These are phyloP conservation scores for Penicillium italicum DNA, from an alignment of 2,329 filamentous ascomycete genomes.

Conservation along the genomic window DNA sequence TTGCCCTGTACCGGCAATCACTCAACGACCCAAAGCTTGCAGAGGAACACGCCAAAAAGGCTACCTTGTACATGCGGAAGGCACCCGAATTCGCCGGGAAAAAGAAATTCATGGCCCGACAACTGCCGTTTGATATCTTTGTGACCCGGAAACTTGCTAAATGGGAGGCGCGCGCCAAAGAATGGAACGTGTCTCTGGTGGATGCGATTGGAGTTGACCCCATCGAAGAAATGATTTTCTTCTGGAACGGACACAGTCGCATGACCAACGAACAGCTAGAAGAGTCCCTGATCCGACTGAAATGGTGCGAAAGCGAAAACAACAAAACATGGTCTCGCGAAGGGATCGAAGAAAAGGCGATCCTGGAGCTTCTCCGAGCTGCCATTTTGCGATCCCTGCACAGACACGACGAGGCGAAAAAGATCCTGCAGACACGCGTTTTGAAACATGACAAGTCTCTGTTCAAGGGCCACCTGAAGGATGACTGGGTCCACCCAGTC, in stretches of 20 bases:
- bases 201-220: conserved; percentile 81
- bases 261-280: conserved; percentile 67
- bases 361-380: conserved; percentile 64
- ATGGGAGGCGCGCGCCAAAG: conserved; percentile 75
- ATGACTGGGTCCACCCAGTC: conserved; percentile 65
- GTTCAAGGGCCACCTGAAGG: conserved; percentile 51
- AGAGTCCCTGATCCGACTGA: conserved; percentile 59
- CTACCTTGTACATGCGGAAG: conserved; percentile 67
- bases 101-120: conserved; percentile 84
- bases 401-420: conserved; percentile 61
- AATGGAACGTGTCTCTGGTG: conserved; percentile 63
- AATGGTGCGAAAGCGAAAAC: conserved; percentile 63
- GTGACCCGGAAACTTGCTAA: conserved; percentile 78
- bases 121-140: conserved; percentile 86
- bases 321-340: conserved; percentile 52
- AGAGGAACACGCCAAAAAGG: conserved; percentile 57
- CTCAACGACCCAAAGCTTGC: conserved; percentile 44
- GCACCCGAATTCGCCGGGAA: conserved; percentile 73
- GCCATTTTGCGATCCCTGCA: conserved; percentile 63
- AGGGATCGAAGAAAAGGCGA: conserved; percentile 58
- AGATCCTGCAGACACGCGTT: conserved; percentile 60
- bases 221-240: conserved; percentile 83
- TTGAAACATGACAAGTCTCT: conserved; percentile 54
- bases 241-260: conserved; percentile 86
- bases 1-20: conserved; percentile 70